Conservation (phyloP, 371 early-diverging fungal genomes). For the Basidiobolus meristosporus region DNA sequence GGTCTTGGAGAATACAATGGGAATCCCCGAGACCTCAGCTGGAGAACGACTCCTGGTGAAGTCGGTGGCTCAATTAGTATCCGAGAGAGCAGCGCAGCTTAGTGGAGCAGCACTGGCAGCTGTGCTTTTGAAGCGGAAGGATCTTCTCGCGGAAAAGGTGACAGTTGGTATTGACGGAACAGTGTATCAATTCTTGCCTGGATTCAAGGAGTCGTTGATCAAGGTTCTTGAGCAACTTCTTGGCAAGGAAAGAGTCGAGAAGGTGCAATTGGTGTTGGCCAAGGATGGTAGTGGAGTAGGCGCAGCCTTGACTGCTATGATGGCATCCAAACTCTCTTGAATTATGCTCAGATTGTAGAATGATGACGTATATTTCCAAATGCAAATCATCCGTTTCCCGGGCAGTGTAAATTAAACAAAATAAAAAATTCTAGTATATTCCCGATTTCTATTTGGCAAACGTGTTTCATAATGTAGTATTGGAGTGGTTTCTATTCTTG, state of each 20-base stretch:
- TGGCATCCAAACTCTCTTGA: conserved; percentile 1
- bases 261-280: conserved; percentile 11
- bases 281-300: conserved; percentile 20
- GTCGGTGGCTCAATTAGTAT: conserved; percentile 68
- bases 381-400: too few species aligned
- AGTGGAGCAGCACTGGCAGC: conserved; percentile 69
- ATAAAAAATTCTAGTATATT: too few species aligned
- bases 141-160: conserved; percentile 1
- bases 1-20: conserved; percentile 57
- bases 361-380: too few species aligned
- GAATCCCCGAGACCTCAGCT: conserved; percentile 32
- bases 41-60: conserved; percentile 65
- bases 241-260: conserved; percentile 22
- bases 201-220: conserved; percentile 64
- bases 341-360: too few species aligned
- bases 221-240: conserved; percentile 42
- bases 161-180: conserved; percentile 89
- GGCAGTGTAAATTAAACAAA: too few species aligned
- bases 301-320: conserved; percentile 8
- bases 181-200: conserved; percentile 82
- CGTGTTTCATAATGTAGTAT: too few species aligned
- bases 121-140: conserved; percentile 21
- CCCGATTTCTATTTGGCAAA: too few species aligned
- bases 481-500: too few species aligned
- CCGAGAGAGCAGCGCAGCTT: conserved; percentile 81